These are phyloP conservation scores for Cryptococcus depauperatus DNA, from an alignment of 1,284 basidiomycete genomes.

Conservation along the genomic window DNA sequence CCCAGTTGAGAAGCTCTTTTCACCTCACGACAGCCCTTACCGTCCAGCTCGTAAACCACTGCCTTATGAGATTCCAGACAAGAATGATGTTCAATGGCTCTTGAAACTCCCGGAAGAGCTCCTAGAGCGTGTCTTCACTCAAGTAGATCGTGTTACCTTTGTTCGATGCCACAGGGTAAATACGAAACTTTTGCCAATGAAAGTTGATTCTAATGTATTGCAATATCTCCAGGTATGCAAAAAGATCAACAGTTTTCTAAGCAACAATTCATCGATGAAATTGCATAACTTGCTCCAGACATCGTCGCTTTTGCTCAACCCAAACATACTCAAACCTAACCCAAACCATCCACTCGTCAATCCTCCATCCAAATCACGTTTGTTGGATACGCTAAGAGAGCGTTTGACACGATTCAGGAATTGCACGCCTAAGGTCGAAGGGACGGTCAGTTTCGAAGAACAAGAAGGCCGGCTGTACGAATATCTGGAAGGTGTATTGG, in stretches of 20 bases:
- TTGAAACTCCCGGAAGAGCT: constrained; percentile 31
- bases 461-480: constrained; percentile 41
- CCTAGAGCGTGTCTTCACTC: constrained; percentile 24
- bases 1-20: too few relatives aligned
- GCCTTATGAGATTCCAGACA: constrained; percentile 24
- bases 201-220: background rate
- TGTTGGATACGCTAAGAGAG: constrained; percentile 35
- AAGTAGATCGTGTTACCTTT: constrained; percentile 23
- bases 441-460: constrained; percentile 26
- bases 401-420: constrained; percentile 35
- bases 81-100: constrained; percentile 18
- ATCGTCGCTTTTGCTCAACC: constrained; percentile 59
- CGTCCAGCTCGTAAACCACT: background rate
- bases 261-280: constrained; percentile 43
- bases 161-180: constrained; percentile 22
- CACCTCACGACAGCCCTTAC: too few relatives aligned
- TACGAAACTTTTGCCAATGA: background rate
- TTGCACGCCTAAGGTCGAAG: constrained; percentile 20
- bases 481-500: constrained; percentile 40
- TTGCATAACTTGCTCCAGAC: constrained; percentile 73
- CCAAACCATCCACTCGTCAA: constrained; percentile 17
- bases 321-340: constrained; percentile 38
- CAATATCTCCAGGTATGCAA: constrained; percentile 30
- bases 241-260: constrained; percentile 24
- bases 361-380: constrained; percentile 43